Conservation (phyloP, 768 basidiomycete genomes). For the Mycena filopes region DNA sequence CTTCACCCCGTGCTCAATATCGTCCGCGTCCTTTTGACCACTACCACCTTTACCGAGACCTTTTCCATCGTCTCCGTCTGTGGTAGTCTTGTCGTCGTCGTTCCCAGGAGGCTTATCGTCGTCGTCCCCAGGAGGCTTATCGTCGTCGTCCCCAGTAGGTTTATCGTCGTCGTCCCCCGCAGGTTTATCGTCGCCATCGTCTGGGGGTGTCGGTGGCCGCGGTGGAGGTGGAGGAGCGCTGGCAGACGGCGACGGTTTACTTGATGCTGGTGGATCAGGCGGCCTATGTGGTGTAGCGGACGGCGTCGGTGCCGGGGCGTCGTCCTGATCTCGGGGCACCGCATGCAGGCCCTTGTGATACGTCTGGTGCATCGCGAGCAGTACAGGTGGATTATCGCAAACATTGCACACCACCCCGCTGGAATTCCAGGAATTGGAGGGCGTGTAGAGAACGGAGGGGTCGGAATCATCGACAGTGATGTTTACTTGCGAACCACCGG, state of each 20-base stretch:
- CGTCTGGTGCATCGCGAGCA: slow-evolving; percentile 39
- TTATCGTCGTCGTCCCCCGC: too few species aligned
- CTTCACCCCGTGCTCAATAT: slow-evolving; percentile 5
- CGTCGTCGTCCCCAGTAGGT: too few species aligned
- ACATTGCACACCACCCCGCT: slow-evolving; percentile 42
- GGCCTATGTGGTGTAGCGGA: neutral
- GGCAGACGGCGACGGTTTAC: too few species aligned
- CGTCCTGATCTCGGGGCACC: slow-evolving; percentile 35
- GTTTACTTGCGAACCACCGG: slow-evolving; percentile 41
- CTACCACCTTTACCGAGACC: neutral
- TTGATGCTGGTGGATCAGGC: neutral
- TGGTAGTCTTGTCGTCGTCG: neutral
- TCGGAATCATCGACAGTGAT: slow-evolving; percentile 52
- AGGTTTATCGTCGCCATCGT: too few species aligned
- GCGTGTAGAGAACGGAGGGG: slow-evolving; percentile 50
- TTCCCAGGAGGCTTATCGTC: neutral
- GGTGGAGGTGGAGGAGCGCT: too few species aligned
- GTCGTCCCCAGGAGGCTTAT: too few species aligned
- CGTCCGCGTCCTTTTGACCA: neutral
- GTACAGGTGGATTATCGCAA: slow-evolving; percentile 43
- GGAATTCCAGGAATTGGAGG: slow-evolving; percentile 48
- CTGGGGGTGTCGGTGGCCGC: too few species aligned
- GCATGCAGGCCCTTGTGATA: slow-evolving; percentile 51
- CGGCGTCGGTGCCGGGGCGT: slow-evolving; percentile 7
- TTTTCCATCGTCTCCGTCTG: neutral